Evolutionary conservation across 345 rosid genomes (phyloP).

Genomic region (Populus simonii): DNA sequence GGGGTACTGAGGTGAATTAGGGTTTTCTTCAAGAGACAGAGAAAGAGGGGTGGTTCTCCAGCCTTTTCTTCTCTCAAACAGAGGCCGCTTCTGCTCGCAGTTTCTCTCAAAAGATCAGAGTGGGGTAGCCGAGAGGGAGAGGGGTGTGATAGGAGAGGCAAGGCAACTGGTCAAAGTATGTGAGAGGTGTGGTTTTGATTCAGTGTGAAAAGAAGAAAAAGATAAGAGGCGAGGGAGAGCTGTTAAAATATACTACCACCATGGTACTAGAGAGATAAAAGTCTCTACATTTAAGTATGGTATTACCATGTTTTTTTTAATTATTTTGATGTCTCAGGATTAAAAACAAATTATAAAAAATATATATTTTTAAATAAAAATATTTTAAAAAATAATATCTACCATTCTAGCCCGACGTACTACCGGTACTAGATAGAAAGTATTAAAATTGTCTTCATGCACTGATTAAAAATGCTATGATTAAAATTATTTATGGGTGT

Average conservation of each 20-base stretch:
- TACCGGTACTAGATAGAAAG: no score
- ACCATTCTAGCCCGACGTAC: no score
- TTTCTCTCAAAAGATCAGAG: conserved; percentile 27
- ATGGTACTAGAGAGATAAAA: no score
- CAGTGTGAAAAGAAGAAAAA: conserved; percentile 30
- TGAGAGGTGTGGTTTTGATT: conserved; percentile 28
- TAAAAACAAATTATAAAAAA: no score
- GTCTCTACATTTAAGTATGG: no score
- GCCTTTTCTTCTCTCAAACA: conserved; percentile 16
- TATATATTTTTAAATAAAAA: no score
- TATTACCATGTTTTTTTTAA: no score
- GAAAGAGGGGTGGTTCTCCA: neutral
- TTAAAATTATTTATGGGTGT: neutral
- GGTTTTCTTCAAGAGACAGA: conserved; percentile 18
- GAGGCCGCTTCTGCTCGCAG: conserved; percentile 21
- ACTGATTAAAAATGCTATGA: neutral
- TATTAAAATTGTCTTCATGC: neutral
- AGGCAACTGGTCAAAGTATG: conserved; percentile 26
- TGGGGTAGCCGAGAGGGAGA: conserved; percentile 17
- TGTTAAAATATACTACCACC: neutral
- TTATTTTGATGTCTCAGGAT: no score
- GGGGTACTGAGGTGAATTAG: conserved; percentile 16
- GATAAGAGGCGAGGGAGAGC: neutral
- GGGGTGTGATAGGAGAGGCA: conserved; percentile 2
- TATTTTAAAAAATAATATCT: no score